These are phyloP conservation scores for Cutaneotrichosporon sp. DNA, from an alignment of 1,284 basidiomycete genomes.

Conservation along the genomic window DNA sequence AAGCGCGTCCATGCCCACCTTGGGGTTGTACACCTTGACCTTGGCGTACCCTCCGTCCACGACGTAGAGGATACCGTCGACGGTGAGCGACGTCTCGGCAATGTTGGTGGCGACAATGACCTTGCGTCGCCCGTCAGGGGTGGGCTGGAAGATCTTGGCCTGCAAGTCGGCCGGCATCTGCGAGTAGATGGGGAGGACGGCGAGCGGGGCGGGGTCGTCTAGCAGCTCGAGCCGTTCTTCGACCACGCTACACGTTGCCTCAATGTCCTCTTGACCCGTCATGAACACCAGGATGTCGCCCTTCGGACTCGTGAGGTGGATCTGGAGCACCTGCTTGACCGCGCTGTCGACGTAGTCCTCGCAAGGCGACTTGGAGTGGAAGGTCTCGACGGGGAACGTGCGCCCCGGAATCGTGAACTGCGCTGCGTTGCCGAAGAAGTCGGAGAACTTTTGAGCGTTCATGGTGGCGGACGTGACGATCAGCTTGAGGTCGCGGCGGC, in stretches of 20 bases:
- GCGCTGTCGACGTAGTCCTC: conserved; percentile 98
- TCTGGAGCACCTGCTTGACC: conserved; percentile 95
- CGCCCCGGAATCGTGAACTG: conserved; percentile 97
- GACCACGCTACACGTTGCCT: conserved; percentile 88
- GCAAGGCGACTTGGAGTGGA: conserved; percentile 94
- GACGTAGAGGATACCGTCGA: conserved; percentile 97
- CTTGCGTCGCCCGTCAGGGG: conserved; percentile 90
- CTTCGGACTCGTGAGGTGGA: conserved; percentile 88
- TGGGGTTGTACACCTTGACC: conserved; percentile 98
- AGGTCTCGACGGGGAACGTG: conserved; percentile 97
- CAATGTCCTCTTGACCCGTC: conserved; percentile 99
- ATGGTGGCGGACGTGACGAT: conserved; percentile 99
- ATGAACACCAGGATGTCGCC: conserved; percentile 99
- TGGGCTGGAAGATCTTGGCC: conserved; percentile 95
- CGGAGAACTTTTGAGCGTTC: conserved; percentile 98
- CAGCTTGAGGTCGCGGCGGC: conserved; percentile 87
- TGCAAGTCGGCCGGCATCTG: conserved; percentile 99
- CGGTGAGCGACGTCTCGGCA: conserved; percentile 97
- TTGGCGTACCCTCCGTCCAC: conserved; percentile 97
- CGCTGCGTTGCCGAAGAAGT: conserved; percentile 92
- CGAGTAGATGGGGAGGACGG: conserved; percentile 95
- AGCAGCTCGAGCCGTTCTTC: conserved; percentile 87
- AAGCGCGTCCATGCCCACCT: conserved; percentile 98
- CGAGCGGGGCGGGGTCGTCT: conserved; percentile 81
- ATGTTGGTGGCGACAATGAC: conserved; percentile 99